A percentile compares a stretch with the other conserved stretches of the same genome.
phyloP scores from a whole-genome alignment of 306 rosid genomes.

The Crataegus laevigata region DNA sequence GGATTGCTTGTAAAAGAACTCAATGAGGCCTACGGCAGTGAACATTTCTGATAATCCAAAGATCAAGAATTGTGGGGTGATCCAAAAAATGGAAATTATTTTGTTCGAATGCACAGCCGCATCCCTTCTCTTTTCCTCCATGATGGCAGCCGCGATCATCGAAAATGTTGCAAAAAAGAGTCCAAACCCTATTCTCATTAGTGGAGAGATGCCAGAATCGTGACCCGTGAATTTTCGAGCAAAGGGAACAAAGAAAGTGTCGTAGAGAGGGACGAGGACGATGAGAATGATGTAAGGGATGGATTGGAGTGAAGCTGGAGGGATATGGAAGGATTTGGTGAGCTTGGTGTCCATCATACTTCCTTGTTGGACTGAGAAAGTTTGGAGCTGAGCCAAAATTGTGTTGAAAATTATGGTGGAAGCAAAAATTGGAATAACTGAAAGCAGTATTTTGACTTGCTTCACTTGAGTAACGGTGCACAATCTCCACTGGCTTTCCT shows the following conservation, averaged over 20 bases:
- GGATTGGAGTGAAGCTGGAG: conserved; percentile 91
- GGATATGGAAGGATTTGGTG: conserved; percentile 57
- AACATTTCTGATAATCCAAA: conserved; percentile 92
- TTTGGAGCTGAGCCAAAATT: conserved; percentile 91
- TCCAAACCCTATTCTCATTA: conserved; percentile 72
- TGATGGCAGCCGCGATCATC: conserved; percentile 80
- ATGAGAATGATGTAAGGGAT: conserved; percentile 88
- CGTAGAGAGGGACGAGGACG: conserved; percentile 70
- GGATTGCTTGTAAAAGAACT: conserved; percentile 83
- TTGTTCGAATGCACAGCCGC: conserved; percentile 32
- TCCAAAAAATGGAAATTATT: conserved; percentile 83
- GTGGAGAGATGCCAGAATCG: conserved; percentile 74
- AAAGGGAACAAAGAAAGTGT: conserved; percentile 71
- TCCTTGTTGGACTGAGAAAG: conserved; percentile 97
- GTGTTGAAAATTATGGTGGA: conserved; percentile 97
- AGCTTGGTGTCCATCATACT: conserved; percentile 66
- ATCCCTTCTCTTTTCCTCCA: conserved; percentile 76
- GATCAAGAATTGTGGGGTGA: conserved; percentile 86
- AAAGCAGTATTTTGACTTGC: conserved; percentile 68
- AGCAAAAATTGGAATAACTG: conserved; percentile 81
- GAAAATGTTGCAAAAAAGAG: conserved; percentile 82
- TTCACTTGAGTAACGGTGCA: conserved; percentile 67
- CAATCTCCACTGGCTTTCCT: conserved; percentile 77
- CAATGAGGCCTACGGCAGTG: conserved; percentile 80
- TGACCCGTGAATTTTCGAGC: conserved; percentile 72